Evolutionary conservation across 2,329 filamentous ascomycete genomes (phyloP), one percentile per base, ranked within the genome.

Genomic region (Aspergillus unguis): DNA sequence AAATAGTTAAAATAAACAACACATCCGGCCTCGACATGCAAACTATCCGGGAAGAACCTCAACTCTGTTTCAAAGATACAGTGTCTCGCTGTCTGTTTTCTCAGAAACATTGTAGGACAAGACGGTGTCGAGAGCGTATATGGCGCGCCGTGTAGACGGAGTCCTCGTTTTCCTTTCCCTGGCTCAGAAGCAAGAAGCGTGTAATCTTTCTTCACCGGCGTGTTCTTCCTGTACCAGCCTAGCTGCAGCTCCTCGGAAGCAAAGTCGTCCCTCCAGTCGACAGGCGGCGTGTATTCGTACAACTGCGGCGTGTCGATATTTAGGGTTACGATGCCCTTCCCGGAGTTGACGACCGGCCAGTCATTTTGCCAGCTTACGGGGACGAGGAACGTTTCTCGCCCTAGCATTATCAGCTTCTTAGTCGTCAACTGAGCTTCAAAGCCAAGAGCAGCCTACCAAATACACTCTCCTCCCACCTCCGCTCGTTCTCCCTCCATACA

Each of bases 1-100:
- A 72, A 73, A 38, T 80, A 75, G 42, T 76, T 81, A 77, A 79
- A 81, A 75, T 78, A 84, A 0, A 83, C 61, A 0, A 78, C 77
- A 0, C 77, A 67, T 0, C 81, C 81, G 0, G 81, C 80, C 65
- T 84, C 81, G 2, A 75, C 75, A 1, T 73, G 67, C 3, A 62
- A 40, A 3, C 69, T 68, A 0, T 63, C 67, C 0, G 80, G 79
- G 0, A 65, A 58, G 54, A 83, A 84, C 0, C 72, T 67, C 9
- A 84, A 61, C 2, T 64, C 70, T 0, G 72, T 74, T 26, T 70
- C 64, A 62, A 78, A 82, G 0, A 56, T 66, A 40, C 76, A 75
- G 17, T 59, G 61, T 7, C 71, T 75, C 0, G 75, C 70, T 0
- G 69, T 73, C 60, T 84, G 81, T 52, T 84, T 84, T 6, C 81